These are phyloP conservation scores for Aspergillus neotritici DNA, from an alignment of 2,329 filamentous ascomycete species.

Conservation along the genomic window DNA sequence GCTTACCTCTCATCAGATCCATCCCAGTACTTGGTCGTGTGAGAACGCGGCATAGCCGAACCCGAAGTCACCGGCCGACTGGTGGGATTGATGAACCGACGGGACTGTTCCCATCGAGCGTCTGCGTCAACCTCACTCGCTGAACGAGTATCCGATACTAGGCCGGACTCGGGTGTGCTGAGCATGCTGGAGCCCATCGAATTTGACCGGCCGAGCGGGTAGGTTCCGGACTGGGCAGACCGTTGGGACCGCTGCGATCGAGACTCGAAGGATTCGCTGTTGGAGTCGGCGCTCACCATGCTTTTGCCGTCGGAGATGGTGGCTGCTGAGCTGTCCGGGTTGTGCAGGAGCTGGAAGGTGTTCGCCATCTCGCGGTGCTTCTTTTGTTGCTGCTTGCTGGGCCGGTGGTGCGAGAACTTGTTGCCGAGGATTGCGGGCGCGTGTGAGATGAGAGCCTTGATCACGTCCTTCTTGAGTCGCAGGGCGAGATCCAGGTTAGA, in stretches of 20 bases:
- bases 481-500: conserved; percentile 92
- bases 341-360: conserved; percentile 60
- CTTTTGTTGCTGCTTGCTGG: conserved; percentile 70
- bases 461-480: conserved; percentile 87
- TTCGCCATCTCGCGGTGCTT: conserved; percentile 79
- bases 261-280: conserved; percentile 34
- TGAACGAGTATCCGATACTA: conserved; percentile 29
- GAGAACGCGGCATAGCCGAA: conserved; percentile 18
- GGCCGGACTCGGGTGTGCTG: conserved; percentile 17
- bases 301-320: conserved; percentile 29
- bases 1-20: conserved; percentile 31
- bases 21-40: conserved; percentile 18
- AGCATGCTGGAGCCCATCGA: conserved; percentile 31
- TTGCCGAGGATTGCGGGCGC: conserved; percentile 95
- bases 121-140: conserved; percentile 34
- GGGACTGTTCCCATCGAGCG: conserved; percentile 35
- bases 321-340: conserved; percentile 26
- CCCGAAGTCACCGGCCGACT: conserved; percentile 29
- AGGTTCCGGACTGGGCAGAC: conserved; percentile 33
- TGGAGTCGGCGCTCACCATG: conserved; percentile 34
- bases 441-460: conserved; percentile 89
- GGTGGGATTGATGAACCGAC: conserved; percentile 28
- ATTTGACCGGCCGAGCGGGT: conserved; percentile 31
- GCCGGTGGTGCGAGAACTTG: conserved; percentile 86
- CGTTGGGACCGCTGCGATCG: conserved; percentile 31